Evolutionary conservation across 2,329 filamentous ascomycete genomes (phyloP), one percentile per base, ranked within the genome.

Genomic region (Oidium heveae): DNA sequence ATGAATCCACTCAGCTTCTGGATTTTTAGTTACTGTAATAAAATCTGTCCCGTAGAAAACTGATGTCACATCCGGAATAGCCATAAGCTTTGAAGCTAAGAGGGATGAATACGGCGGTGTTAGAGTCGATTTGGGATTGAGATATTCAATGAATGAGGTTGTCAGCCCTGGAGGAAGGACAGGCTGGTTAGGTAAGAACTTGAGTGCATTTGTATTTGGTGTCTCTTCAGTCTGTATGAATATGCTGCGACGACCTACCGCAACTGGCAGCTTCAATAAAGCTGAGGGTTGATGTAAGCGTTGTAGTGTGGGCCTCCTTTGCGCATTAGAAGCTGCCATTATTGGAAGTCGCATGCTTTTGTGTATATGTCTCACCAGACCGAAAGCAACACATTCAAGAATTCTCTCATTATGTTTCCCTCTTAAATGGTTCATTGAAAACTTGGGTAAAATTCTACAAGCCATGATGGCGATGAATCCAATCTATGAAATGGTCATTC

Each of bases 181-280:
- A 41, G 77, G 77, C 68, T 86, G 80, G 69, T 95, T 94, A 1
- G 91, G 91, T 41, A 93, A 76, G 70, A 98, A 98, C 71, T 98
- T 98, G 64, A 96, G 75, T 36, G 87, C 88, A 71, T 96, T 87
- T n/a, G 80, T 74, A 69, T 98, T 98, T 28, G 91, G 91, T 1
- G 91, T 98, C 60, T 76, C 77, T 66, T 96, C 89, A 5, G 89
- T 96, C 70, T 98, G 91, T 65, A 98, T 98, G 72, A 96, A 98
- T 68, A 98, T 94, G 24, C 80, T 87, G 59, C 89, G 81, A 57
- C 67, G 69, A 56, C 68, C 67, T 24, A 64, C 65, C 24, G 67
- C 64, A 22, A 67, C 61, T 2, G 66, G 36, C 51, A 67, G 69
- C 46, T 68, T 65, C 18, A 67, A 62, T 44, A 66, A 63, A 39